Evolutionary conservation across 331 rosid species (phyloP), one percentile per base, ranked within the genome.

Genomic region (Quercus phellos): DNA sequence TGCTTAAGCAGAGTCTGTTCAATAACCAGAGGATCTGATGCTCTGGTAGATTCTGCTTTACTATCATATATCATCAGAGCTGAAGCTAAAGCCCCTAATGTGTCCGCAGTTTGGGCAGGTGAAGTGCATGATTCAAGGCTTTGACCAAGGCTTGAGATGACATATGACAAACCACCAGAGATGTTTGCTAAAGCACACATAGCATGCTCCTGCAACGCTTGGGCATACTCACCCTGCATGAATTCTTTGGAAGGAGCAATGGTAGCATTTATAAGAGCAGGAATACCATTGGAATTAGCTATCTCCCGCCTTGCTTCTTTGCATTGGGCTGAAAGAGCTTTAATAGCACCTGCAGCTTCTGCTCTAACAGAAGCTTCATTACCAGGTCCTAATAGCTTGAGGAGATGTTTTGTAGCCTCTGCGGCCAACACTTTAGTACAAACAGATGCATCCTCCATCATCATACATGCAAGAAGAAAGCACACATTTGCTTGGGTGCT

Each of bases 201-300:
- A 9, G 99, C 97, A 90, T 92, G 91, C 84, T 90, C 98, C 79
- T 94, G 99, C 83, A 94, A 85, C n/a, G 98, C 98, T 88, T 94
- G 99, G 78, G 99, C 99, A 86, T 84, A 82, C 83, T 90, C 97
- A 11, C 98, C 99, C 89, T 92, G 99, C 99, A 92, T 94, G 85
- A 84, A 94, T 83, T 94, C 99, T 91, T 94, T 94, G 34, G 99
- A 94, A 83, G 99, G 99, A 80, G 99, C 99, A 86, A 94, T 94
- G 63, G 98, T 94, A 75, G 94, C 99, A 90, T 91, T 94, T 84
- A 94, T 94, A 88, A 94, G 70, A 77, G 94, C 87, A 86, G 99
- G 98, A 78, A 94, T 94, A 74, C 99, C 99, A 70, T 85, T 91
- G 75, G 77, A 88, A 83, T 85, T 92, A 50, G 99, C 93, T 87